Base-by-base conservation (phyloP, 257 asterid species). In the Echium plantagineum region DNA sequence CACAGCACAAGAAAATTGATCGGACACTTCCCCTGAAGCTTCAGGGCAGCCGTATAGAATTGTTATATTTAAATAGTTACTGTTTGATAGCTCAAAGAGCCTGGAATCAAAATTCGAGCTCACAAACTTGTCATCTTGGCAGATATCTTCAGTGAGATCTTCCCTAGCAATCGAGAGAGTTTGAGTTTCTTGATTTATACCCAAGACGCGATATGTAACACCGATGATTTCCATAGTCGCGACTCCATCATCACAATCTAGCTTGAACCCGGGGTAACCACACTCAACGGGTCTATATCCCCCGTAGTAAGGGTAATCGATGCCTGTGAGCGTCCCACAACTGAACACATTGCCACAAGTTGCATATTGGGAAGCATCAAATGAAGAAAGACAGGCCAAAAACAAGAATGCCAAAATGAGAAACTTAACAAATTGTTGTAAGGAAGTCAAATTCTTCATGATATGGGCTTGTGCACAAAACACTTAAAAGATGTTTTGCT, bases 301-400 rank as follows among this genome's bases (percentile, higher is more conserved):
- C 51, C 87, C 90, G 70, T 80, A 80, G 62, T 82, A 82, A 4
- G 90, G 94, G 69, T 74, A 85, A 24, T 55, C 75, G 26, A 75
- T 55, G 15, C 70, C 71, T 9, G 70, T 22, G 73, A 80, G 57
- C 10, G 49, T 58, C 5, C 88, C 90, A 59, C 90, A 85, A 65
- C 38, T 65, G 80, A 78, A 80, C 7, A 24, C 46, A 47, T 51
- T 63, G 49, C 67, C 68, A 21, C 94, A 83, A 21, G 53, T 72
- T 0, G 60, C 51, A 73, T 67, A 75, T 59, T 31, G 56, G 6
- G 21, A 10, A 15, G 20, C 21, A 16, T 62, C 15, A 8, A 18
- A 35, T 6, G 10, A 12, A 26, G 59, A 16, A 55, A 55, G 59
- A 20, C 9, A 30, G 9, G 20, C 5, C 16, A 64, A 18, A 65